Conservation (phyloP, 495 filamentous ascomycete species). For the Aspergillus indologenus region DNA sequence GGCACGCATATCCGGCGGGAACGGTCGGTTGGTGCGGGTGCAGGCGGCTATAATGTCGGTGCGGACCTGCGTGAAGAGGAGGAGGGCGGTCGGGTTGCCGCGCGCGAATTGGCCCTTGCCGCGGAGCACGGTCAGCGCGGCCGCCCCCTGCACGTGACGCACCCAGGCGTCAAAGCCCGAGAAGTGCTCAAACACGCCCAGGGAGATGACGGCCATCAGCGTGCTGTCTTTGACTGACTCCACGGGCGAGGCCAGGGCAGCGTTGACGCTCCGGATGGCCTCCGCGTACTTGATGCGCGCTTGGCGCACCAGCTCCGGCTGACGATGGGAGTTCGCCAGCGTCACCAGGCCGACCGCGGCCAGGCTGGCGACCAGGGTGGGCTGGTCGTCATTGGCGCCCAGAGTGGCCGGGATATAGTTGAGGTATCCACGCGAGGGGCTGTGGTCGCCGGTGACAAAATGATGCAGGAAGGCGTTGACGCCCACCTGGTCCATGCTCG, state of each 20-base stretch:
- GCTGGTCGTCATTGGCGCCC: slow-evolving; percentile 25
- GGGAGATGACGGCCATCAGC: slow-evolving; percentile 55
- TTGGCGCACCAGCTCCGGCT: slow-evolving; percentile 29
- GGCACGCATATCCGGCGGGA: slow-evolving; percentile 23
- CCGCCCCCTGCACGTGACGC: slow-evolving; percentile 54
- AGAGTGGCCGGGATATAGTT: slow-evolving; percentile 30
- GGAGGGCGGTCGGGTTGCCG: slow-evolving; percentile 30
- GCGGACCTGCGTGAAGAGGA: slow-evolving; percentile 55
- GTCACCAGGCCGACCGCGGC: slow-evolving; percentile 44
- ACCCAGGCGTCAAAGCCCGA: slow-evolving; percentile 44
- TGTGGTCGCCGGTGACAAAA: slow-evolving; percentile 27
- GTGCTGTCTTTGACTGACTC: slow-evolving; percentile 58
- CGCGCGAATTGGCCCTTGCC: slow-evolving; percentile 50
- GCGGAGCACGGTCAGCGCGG: slow-evolving; percentile 46
- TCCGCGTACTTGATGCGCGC: slow-evolving; percentile 42
- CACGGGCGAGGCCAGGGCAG: slow-evolving; percentile 45
- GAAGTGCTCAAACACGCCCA: slow-evolving; percentile 58
- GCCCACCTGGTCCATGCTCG: slow-evolving; percentile 27
- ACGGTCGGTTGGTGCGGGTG: slow-evolving; percentile 18
- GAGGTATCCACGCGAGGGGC: slow-evolving; percentile 31
- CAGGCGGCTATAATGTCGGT: slow-evolving; percentile 27
- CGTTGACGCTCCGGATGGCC: slow-evolving; percentile 42
- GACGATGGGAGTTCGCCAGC: slow-evolving; percentile 32
- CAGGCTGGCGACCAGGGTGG: slow-evolving; percentile 38
- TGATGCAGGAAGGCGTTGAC: slow-evolving; percentile 37